Evolutionary conservation across 2,329 filamentous ascomycete species (phyloP).

Genomic region (Botrytis pseudocinerea): DNA sequence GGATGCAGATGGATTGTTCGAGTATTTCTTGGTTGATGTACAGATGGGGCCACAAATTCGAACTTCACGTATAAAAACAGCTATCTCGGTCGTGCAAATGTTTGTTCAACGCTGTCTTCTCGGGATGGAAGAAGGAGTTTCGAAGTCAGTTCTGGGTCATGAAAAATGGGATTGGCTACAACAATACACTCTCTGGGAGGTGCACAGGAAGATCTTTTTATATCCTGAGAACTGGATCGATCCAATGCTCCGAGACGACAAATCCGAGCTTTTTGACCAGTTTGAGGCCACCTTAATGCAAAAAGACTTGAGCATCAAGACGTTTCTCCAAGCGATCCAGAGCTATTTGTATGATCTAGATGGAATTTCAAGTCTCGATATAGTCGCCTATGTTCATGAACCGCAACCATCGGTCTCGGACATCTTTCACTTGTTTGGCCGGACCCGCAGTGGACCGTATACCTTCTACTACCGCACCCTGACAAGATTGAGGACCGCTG

Average conservation of each 20-base stretch:
- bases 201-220: constrained; percentile 40
- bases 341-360: neutral
- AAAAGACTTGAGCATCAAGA: neutral
- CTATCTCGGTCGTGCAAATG: constrained; percentile 39
- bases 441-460: neutral
- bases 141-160: neutral
- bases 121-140: constrained; percentile 34
- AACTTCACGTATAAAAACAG: constrained; percentile 42
- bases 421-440: neutral
- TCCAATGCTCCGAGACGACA: constrained; percentile 41
- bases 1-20: constrained; percentile 38
- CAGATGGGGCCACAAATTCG: constrained; percentile 37
- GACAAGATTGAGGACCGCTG: neutral
- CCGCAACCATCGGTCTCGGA: neutral
- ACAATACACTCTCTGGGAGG: constrained; percentile 38
- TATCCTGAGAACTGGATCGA: constrained; percentile 43
- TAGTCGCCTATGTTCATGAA: constrained; percentile 2
- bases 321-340: neutral
- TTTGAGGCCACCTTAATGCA: constrained; percentile 30
- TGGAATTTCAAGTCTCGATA: neutral
- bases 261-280: constrained; percentile 33
- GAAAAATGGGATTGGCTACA: constrained; percentile 38
- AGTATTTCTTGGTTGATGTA: constrained; percentile 41
- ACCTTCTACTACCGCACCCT: neutral
- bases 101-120: constrained; percentile 41